These are phyloP conservation scores for Phytophthora niederhauseri DNA, from an alignment of 352 stramenopile genomes.

Conservation along the genomic window DNA sequence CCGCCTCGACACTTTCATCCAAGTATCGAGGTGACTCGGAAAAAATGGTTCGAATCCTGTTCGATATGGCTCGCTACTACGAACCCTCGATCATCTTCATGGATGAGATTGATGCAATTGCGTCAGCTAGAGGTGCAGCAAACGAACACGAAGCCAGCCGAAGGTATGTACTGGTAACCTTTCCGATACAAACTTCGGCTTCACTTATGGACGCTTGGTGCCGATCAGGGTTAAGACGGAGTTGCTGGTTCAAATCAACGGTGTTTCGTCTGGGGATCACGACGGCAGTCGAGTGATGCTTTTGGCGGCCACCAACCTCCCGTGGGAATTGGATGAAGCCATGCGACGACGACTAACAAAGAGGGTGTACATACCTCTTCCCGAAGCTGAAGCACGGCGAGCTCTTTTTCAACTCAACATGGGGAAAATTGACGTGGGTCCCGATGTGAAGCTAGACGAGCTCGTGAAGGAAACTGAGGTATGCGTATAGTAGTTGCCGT, in stretches of 20 bases:
- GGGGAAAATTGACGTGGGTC: slow-evolving; percentile 73
- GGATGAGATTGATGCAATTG: slow-evolving; percentile 98
- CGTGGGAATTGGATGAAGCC: slow-evolving; percentile 97
- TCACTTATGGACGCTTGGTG: background rate
- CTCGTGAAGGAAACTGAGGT: slow-evolving; percentile 77
- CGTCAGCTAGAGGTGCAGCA: slow-evolving; percentile 66
- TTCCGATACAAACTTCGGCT: too few relatives aligned
- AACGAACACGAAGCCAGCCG: slow-evolving; percentile 88
- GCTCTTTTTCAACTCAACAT: slow-evolving; percentile 84
- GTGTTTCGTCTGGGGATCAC: slow-evolving; percentile 72
- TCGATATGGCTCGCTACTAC: slow-evolving; percentile 98
- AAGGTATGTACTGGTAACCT: slow-evolving; percentile 37
- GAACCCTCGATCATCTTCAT: slow-evolving; percentile 98
- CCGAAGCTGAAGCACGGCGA: slow-evolving; percentile 54
- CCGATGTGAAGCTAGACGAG: slow-evolving; percentile 78
- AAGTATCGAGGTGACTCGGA: slow-evolving; percentile 96
- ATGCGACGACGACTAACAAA: slow-evolving; percentile 96
- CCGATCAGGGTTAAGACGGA: slow-evolving; percentile 95
- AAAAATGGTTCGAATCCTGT: slow-evolving; percentile 97
- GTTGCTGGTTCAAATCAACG: slow-evolving; percentile 98
- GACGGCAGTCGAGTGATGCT: slow-evolving; percentile 86
- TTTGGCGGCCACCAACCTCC: slow-evolving; percentile 96
- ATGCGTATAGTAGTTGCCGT: too few relatives aligned
- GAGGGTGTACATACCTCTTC: slow-evolving; percentile 89
- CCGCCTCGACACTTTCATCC: slow-evolving; percentile 88